Evolutionary conservation across 2,329 filamentous ascomycete species (phyloP).

Genomic region (Monosporascus sp.): DNA sequence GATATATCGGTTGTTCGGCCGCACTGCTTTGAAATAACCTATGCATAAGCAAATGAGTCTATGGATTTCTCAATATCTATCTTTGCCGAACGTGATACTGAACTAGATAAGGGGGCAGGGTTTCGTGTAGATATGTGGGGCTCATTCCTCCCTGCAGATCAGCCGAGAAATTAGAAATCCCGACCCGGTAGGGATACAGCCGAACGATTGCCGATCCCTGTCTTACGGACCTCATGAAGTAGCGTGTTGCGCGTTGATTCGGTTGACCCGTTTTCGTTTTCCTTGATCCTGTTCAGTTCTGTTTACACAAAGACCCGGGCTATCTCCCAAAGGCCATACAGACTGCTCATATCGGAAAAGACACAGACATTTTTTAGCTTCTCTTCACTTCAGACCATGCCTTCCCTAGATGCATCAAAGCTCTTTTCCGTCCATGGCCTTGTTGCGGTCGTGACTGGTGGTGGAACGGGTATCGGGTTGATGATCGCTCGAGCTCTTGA

Average conservation of each 20-base stretch:
- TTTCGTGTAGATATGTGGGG: neutral
- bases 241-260: neutral
- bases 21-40: neutral
- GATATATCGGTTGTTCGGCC: slow-evolving; percentile 6
- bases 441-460: slow-evolving; percentile 11
- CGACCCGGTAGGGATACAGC: neutral
- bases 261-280: neutral
- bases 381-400: slow-evolving; percentile 1
- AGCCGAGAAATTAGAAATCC: neutral
- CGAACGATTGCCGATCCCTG: neutral
- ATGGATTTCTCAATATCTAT: neutral
- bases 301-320: neutral
- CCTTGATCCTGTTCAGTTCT: neutral
- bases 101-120: neutral
- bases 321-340: neutral
- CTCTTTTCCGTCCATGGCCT: slow-evolving; percentile 9
- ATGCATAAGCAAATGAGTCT: neutral
- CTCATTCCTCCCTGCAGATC: neutral
- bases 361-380: neutral
- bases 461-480: slow-evolving; percentile 10
- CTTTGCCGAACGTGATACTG: neutral
- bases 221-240: neutral
- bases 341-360: neutral
- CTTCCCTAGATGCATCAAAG: slow-evolving; percentile 5
- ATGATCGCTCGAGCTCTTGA: slow-evolving; percentile 10